Evolutionary conservation across 306 rosid species (phyloP), one percentile per base, ranked within the genome.

Genomic region (Citrullus mucosospermus): DNA sequence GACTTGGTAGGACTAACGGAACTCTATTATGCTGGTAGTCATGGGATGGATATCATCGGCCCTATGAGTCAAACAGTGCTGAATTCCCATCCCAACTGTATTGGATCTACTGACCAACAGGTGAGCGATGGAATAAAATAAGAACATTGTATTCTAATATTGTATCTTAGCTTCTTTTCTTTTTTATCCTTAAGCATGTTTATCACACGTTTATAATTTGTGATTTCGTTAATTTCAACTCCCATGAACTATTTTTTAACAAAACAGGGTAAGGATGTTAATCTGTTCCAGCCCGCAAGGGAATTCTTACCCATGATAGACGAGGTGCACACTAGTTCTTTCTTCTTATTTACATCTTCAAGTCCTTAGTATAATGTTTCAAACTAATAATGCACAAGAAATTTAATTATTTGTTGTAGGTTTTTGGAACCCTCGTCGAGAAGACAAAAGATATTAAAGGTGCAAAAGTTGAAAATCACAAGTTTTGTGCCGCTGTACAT

Each of bases 1-100:
- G 95, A 92, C 22, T 84, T 94, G 80, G 92, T 94, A 81, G 93
- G 91, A 89, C 87, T 94, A 86, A 89, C 92, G 39, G 97, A 94
- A 86, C 95, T 94, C n/a, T 89, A 89, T 88, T 94, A 94, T 58
- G 97, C 98, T 50, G 97, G 97, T 78, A 94, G 98, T 84, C 98
- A 92, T 84, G 98, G 98, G 66, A 94, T 94, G 98, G 98, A 94
- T 84, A 94, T 94, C 73, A 82, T 87, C 79, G 93, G 96, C 50
- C 91, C 97, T 81, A 80, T 79, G 53, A 73, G 81, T 82, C 82
- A 81, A 38, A 53, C 84, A 56, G 54, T 80, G 72, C 83, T 86
- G 50, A 70, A 76, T 74, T 73, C 39, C 75, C 88, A 88, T 82
- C 92, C 94, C 44, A 55, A 85, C 78, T 80, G 88, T 87, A 81